These are phyloP conservation scores for Cyberlindnera sargentensis DNA, from an alignment of 805 yeast genomes.

Conservation along the genomic window DNA sequence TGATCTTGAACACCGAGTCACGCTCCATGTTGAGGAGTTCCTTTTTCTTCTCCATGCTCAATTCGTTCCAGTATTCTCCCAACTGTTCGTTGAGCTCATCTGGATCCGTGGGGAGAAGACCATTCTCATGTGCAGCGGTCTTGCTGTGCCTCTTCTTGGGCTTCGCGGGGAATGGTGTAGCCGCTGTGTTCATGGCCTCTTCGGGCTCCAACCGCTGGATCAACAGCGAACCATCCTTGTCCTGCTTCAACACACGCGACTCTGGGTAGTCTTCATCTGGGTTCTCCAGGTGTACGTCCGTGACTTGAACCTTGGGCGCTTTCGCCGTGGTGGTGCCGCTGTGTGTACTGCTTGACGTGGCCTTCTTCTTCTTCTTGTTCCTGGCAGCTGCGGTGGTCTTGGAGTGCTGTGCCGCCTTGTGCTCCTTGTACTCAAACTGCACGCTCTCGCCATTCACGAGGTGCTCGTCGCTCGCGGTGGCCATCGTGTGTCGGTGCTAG, in stretches of 20 bases:
- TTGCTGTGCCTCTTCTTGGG: constrained; percentile 25
- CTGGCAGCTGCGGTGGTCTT: constrained; percentile 2
- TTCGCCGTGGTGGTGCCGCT: constrained; percentile 14
- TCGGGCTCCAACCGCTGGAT: constrained; percentile 42
- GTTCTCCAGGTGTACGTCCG: constrained; percentile 34
- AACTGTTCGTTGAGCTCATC: constrained; percentile 19
- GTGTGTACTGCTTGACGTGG: constrained; percentile 18
- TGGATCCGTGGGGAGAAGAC: constrained; percentile 13
- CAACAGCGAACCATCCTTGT: constrained; percentile 69
- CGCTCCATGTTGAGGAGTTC: constrained; percentile 60
- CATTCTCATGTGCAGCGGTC: constrained; percentile 24
- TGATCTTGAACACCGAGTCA: constrained; percentile 56
- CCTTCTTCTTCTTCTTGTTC: constrained; percentile 25
- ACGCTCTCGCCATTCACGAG: constrained; percentile 25
- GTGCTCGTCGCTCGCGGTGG: constrained; percentile 1
- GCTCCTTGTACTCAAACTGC: constrained; percentile 25
- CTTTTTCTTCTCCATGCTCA: constrained; percentile 53
- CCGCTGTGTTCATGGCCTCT: neutral
- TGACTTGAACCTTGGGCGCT: constrained; percentile 5
- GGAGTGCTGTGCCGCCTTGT: constrained; percentile 1
- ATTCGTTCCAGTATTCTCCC: constrained; percentile 52
- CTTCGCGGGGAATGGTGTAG: neutral
- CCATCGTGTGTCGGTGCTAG: too few species aligned
- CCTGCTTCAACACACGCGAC: constrained; percentile 63
- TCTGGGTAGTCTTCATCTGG: constrained; percentile 62